Evolutionary conservation across 2,329 filamentous ascomycete genomes (phyloP).

Genomic region (Zymoseptoria ardabiliae): DNA sequence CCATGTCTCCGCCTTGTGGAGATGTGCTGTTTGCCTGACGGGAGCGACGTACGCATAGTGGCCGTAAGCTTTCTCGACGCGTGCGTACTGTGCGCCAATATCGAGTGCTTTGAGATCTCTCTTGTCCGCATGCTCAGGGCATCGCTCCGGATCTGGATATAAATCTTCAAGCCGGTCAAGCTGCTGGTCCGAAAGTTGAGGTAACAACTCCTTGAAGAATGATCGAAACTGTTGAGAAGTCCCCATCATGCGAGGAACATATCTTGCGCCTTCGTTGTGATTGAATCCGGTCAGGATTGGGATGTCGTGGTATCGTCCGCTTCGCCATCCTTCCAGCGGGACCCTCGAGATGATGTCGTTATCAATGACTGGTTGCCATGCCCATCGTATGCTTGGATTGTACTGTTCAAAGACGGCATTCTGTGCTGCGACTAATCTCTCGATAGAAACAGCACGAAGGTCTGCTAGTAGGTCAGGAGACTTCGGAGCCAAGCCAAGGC

Average conservation of each 20-base stretch:
- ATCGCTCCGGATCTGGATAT: not conserved
- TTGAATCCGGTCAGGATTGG: not conserved
- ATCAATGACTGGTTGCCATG: conserved; percentile 56
- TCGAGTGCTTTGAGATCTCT: not conserved
- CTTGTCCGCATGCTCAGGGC: not conserved
- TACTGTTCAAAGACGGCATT: conserved; percentile 47
- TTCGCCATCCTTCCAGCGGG: not conserved
- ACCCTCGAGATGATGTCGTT: conserved; percentile 39
- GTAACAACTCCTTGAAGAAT: not conserved
- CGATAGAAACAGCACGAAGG: not conserved
- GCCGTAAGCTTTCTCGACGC: conserved; percentile 52
- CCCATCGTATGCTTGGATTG: conserved; percentile 47
- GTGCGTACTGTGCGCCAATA: conserved; percentile 22
- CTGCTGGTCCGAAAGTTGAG: not conserved
- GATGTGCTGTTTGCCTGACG: not conserved
- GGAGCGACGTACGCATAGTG: conserved; percentile 53
- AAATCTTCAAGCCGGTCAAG: not conserved
- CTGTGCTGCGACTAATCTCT: conserved; percentile 40
- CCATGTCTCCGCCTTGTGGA: not conserved
- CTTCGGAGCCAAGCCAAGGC: conserved; percentile 42
- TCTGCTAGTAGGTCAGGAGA: not conserved
- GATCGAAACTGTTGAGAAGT: not conserved
- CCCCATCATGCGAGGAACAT: not conserved
- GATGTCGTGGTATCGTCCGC: not conserved
- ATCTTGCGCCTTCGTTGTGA: not conserved